Percentiles rank a stretch among this genome's conserved stretches.
Conservation (phyloP, 1,284 basidiomycete species). For the Melampsora americana region DNA sequence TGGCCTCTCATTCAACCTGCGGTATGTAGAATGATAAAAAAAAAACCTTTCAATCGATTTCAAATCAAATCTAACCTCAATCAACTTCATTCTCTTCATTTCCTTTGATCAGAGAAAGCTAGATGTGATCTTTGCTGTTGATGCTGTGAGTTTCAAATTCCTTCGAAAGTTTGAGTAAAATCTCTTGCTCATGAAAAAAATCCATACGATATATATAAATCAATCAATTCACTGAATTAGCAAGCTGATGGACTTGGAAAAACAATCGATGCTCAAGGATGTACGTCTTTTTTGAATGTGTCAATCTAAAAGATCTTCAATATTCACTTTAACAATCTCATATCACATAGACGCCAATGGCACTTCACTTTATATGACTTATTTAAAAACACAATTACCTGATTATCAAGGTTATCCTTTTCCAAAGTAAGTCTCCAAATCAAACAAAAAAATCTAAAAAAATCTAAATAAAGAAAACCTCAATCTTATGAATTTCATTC, state of each 20-base stretch:
- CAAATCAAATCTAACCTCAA: no score
- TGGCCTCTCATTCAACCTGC: constrained; percentile 41
- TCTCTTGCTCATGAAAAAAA: not conserved
- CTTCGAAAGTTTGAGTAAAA: not conserved
- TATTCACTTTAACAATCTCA: not conserved
- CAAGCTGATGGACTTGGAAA: constrained; percentile 26
- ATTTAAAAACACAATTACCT: constrained; percentile 22
- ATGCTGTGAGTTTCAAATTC: constrained; percentile 21
- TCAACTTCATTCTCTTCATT: no score
- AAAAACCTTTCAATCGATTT: not conserved
- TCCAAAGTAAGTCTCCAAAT: constrained; percentile 26
- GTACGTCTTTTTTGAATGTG: constrained; percentile 11
- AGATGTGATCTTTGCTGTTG: constrained; percentile 41
- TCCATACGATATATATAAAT: no score
- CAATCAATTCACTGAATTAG: no score
- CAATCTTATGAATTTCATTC: no score
- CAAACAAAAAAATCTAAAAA: no score
- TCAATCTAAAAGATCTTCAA: not conserved
- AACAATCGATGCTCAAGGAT: constrained; percentile 21
- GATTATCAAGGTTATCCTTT: constrained; percentile 31
- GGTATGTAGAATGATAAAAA: not conserved
- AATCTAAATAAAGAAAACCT: no score
- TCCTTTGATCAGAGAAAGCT: constrained; percentile 35
- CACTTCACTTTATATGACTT: constrained; percentile 40
- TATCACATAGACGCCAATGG: constrained; percentile 31